Evolutionary conservation across 306 rosid species (phyloP).

Genomic region (Trifolium fragiferum): DNA sequence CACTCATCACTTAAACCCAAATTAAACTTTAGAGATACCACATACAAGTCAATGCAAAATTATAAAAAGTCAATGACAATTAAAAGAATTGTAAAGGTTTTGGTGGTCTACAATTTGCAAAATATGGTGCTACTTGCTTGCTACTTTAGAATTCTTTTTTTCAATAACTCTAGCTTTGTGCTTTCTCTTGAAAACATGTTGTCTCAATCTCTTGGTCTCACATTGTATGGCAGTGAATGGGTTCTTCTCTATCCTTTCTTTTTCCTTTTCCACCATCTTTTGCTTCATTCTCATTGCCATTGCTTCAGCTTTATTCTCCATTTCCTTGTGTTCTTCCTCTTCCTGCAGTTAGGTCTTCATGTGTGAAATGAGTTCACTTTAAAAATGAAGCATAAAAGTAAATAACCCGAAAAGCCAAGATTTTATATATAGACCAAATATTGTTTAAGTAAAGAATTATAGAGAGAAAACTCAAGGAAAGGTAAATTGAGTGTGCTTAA

Average conservation of each 20-base stretch:
- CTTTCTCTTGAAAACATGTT: conserved; percentile 92
- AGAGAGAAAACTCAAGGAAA: too few relatives aligned
- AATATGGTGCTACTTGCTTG: conserved; percentile 32
- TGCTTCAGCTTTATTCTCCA: conserved; percentile 62
- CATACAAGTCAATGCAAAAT: conserved; percentile 22
- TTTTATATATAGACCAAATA: conserved; percentile 26
- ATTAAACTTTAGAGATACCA: conserved; percentile 18
- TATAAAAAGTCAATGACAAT: too few relatives aligned
- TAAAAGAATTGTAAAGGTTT: not conserved
- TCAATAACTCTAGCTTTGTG: conserved; percentile 68
- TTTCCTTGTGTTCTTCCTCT: conserved; percentile 62
- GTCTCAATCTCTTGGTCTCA: conserved; percentile 88
- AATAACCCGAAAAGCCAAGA: conserved; percentile 13
- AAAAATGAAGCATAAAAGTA: conserved; percentile 6
- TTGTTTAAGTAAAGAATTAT: not conserved
- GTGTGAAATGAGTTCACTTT: conserved; percentile 3
- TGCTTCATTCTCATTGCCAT: conserved; percentile 70
- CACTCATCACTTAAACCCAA: not conserved
- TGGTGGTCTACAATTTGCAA: too few relatives aligned
- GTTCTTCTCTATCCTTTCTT: conserved; percentile 70
- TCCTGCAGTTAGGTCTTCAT: conserved; percentile 51
- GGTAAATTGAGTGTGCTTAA: too few relatives aligned
- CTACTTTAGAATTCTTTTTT: conserved; percentile 44
- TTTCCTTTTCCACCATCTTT: conserved; percentile 76
- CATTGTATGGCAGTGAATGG: conserved; percentile 75